Evolutionary conservation across 768 basidiomycete genomes (phyloP).

Genomic region (Mycena rebaudengoi): DNA sequence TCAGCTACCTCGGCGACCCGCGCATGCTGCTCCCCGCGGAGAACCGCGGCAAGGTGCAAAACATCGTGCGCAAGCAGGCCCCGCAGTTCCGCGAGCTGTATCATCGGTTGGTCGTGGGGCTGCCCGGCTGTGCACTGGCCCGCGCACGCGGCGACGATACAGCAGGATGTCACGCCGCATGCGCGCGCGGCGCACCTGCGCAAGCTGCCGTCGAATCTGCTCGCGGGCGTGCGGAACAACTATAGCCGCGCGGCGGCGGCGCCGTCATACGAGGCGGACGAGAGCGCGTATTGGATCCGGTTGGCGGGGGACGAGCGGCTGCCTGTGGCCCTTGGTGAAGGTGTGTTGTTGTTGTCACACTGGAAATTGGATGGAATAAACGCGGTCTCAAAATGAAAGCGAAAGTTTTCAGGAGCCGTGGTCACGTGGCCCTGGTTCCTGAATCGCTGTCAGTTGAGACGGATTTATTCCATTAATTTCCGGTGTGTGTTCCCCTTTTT

Average conservation of each 20-base stretch:
- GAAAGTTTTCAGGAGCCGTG: too few species aligned
- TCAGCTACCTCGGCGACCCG: slow-evolving; percentile 90
- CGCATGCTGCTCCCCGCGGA: slow-evolving; percentile 95
- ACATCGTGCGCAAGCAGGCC: slow-evolving; percentile 87
- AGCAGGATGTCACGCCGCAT: slow-evolving; percentile 78
- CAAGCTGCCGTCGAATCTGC: slow-evolving; percentile 79
- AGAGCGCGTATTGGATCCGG: slow-evolving; percentile 77
- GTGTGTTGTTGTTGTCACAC: slow-evolving; percentile 43
- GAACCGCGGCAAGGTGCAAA: slow-evolving; percentile 92
- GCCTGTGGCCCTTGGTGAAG: slow-evolving; percentile 58
- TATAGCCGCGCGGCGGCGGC: slow-evolving; percentile 51
- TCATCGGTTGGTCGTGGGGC: slow-evolving; percentile 75
- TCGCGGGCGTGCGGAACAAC: slow-evolving; percentile 60
- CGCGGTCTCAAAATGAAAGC: too few species aligned
- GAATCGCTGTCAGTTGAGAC: too few species aligned
- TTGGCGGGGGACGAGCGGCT: slow-evolving; percentile 73
- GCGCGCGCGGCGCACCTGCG: slow-evolving; percentile 77
- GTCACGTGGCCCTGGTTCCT: too few species aligned
- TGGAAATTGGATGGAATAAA: background rate
- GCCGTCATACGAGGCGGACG: slow-evolving; percentile 63
- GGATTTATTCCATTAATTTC: too few species aligned
- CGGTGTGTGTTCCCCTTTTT: too few species aligned
- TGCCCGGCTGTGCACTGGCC: slow-evolving; percentile 87
- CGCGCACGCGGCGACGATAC: slow-evolving; percentile 54
- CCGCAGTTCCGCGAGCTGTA: slow-evolving; percentile 91